Percentiles rank a stretch among this genome's conserved stretches.
Conservation (phyloP, 768 basidiomycete species). For the Psilocybe sp. region DNA sequence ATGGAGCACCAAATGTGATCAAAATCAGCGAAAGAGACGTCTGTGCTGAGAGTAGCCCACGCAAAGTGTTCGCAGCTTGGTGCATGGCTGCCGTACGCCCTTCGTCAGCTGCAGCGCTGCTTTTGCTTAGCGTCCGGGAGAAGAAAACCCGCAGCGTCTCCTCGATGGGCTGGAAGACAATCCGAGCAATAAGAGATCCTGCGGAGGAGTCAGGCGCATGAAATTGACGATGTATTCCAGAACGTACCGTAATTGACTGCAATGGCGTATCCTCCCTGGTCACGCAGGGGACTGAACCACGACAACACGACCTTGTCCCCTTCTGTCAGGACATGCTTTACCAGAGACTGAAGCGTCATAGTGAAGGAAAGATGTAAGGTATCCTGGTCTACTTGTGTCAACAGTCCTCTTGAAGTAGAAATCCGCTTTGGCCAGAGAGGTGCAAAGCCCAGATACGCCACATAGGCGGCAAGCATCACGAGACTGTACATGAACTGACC, state of each 20-base stretch:
- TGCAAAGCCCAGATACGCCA: slow-evolving; percentile 33
- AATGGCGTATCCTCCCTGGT: slow-evolving; percentile 94
- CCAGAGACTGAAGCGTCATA: slow-evolving; percentile 84
- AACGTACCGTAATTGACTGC: slow-evolving; percentile 90
- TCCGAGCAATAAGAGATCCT: slow-evolving; percentile 92
- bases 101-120: slow-evolving; percentile 2
- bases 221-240: neutral
- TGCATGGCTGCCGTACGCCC: slow-evolving; percentile 17
- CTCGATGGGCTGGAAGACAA: slow-evolving; percentile 94
- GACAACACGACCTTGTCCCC: slow-evolving; percentile 91
- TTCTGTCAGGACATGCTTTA: slow-evolving; percentile 95
- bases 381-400: slow-evolving; percentile 14
- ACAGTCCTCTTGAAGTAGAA: slow-evolving; percentile 3
- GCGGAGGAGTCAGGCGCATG: neutral
- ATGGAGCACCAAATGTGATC: slow-evolving; percentile 70
- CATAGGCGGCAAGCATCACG: slow-evolving; percentile 56
- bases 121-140: slow-evolving; percentile 52
- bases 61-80: slow-evolving; percentile 50
- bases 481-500: slow-evolving; percentile 80
- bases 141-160: slow-evolving; percentile 90
- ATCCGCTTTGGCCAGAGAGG: slow-evolving; percentile 30
- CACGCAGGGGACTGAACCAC: slow-evolving; percentile 74
- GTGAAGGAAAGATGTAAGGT: slow-evolving; percentile 63
- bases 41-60: slow-evolving; percentile 65
- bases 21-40: slow-evolving; percentile 65